Evolutionary conservation across 768 basidiomycete genomes (phyloP).

Genomic region (Lepiota subincarnata): DNA sequence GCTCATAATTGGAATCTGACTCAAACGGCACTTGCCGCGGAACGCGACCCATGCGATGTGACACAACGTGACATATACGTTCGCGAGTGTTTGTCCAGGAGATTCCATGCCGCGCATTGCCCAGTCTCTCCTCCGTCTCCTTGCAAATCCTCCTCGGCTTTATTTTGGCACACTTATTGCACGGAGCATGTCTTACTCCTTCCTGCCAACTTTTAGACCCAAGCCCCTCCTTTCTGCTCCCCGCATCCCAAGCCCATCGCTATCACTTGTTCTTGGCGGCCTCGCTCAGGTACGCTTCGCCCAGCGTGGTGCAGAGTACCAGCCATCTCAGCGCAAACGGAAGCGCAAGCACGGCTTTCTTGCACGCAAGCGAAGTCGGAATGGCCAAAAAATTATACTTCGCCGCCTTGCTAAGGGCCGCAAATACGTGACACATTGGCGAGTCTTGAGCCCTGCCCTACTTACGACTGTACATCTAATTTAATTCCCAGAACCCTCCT

Average conservation of each 20-base stretch:
- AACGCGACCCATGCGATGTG: conserved; percentile 6
- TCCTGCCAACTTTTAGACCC: conserved; percentile 7
- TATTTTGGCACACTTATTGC: conserved; percentile 17
- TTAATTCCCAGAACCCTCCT: not conserved
- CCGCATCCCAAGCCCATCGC: conserved; percentile 15
- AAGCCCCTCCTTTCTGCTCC: conserved; percentile 5
- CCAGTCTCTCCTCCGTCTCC: conserved; percentile 30
- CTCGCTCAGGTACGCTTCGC: conserved; percentile 57
- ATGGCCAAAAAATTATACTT: conserved; percentile 69
- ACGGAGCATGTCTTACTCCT: conserved; percentile 14
- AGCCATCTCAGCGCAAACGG: conserved; percentile 90
- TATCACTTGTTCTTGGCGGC: conserved; percentile 35
- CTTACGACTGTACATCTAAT: not conserved
- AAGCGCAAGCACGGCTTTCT: conserved; percentile 94
- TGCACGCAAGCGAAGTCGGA: conserved; percentile 59
- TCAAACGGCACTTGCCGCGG: conserved; percentile 9
- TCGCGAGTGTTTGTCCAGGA: not conserved
- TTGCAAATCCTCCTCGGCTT: conserved; percentile 30
- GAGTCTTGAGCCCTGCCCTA: not conserved
- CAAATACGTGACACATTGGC: conserved; percentile 73
- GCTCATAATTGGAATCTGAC: conserved; percentile 13
- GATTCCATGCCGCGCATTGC: conserved; percentile 42
- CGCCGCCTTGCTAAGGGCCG: conserved; percentile 74
- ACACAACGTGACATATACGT: not conserved
- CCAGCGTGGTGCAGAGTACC: conserved; percentile 85